A percentile compares a stretch with the other conserved stretches of the same genome.
Evolutionary conservation across 306 rosid genomes (phyloP).

Genomic region (Dalbergia cultrata): DNA sequence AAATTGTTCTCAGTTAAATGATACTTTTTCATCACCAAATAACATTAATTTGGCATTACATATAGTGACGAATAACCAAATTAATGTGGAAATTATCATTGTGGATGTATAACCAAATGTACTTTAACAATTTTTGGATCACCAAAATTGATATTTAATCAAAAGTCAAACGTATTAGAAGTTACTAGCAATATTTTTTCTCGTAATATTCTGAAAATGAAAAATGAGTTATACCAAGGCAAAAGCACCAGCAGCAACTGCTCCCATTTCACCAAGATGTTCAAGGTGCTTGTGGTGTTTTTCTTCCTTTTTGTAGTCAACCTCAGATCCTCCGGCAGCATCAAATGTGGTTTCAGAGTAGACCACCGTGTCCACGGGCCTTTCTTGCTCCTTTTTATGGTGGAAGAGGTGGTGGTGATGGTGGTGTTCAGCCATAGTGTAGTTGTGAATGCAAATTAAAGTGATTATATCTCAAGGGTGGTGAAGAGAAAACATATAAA

Average conservation of each 20-base stretch:
- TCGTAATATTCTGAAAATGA: neutral
- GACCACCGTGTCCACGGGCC: neutral
- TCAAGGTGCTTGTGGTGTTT: slow-evolving; percentile 42
- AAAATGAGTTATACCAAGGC: slow-evolving; percentile 31
- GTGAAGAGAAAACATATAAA: no score
- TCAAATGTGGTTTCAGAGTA: slow-evolving; percentile 16
- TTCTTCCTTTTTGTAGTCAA: slow-evolving; percentile 43
- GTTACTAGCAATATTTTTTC: neutral
- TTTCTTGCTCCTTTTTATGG: slow-evolving; percentile 15
- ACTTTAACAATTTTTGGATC: neutral
- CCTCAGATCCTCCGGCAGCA: neutral
- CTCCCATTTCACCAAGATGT: slow-evolving; percentile 29
- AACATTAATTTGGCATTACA: no score
- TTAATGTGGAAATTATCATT: no score
- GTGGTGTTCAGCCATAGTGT: slow-evolving; percentile 38
- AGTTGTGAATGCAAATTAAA: neutral
- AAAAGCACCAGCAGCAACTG: slow-evolving; percentile 35
- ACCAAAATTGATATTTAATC: neutral
- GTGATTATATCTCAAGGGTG: neutral
- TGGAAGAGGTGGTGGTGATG: slow-evolving; percentile 36
- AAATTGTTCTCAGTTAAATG: no score
- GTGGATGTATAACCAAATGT: neutral
- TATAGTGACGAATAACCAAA: neutral
- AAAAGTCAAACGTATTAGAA: neutral
- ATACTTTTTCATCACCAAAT: no score